A percentile compares a stretch with the other conserved stretches of the same genome.
phyloP scores from a whole-genome alignment of 179 eudicot species.

The Spergularia azorica region DNA sequence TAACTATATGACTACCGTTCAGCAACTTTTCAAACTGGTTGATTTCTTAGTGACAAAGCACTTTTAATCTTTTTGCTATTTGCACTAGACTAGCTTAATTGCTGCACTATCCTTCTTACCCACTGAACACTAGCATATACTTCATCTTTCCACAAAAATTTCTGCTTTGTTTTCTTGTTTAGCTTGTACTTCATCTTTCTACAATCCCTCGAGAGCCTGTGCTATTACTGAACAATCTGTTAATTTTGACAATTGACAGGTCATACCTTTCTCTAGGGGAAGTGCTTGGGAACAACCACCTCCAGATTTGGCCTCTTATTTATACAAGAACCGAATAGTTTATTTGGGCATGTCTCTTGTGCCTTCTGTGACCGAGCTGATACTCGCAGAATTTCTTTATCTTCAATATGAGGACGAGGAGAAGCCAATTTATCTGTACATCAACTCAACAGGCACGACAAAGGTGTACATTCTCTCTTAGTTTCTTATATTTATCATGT shows the following conservation, averaged over 20 bases:
- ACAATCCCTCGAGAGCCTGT: background rate
- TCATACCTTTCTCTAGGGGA: slow-evolving; percentile 78
- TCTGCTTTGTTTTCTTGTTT: background rate
- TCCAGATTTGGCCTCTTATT: slow-evolving; percentile 87
- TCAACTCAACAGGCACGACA: slow-evolving; percentile 87
- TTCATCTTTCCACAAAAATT: background rate
- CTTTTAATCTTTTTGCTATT: background rate
- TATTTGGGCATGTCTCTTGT: slow-evolving; percentile 81
- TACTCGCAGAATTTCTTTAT: slow-evolving; percentile 79
- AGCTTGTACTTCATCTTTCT: background rate
- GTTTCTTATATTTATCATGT: slow-evolving; percentile 2
- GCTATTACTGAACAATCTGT: slow-evolving; percentile 4
- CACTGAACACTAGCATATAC: background rate
- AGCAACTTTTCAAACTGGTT: too few species aligned
- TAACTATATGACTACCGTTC: too few species aligned
- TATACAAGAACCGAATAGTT: slow-evolving; percentile 79
- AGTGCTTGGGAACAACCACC: slow-evolving; percentile 94
- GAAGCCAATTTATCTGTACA: slow-evolving; percentile 86
- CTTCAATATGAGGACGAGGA: slow-evolving; percentile 73
- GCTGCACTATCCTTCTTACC: background rate
- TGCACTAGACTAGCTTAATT: background rate
- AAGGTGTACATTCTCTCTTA: slow-evolving; percentile 45
- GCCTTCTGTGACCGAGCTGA: slow-evolving; percentile 71
- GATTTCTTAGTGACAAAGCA: background rate
- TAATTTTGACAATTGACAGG: slow-evolving; percentile 43